Percentiles rank a stretch among this genome's conserved stretches.
phyloP scores from a whole-genome alignment of 1,139 yeast species.

The Diutina pseudorugosa region DNA sequence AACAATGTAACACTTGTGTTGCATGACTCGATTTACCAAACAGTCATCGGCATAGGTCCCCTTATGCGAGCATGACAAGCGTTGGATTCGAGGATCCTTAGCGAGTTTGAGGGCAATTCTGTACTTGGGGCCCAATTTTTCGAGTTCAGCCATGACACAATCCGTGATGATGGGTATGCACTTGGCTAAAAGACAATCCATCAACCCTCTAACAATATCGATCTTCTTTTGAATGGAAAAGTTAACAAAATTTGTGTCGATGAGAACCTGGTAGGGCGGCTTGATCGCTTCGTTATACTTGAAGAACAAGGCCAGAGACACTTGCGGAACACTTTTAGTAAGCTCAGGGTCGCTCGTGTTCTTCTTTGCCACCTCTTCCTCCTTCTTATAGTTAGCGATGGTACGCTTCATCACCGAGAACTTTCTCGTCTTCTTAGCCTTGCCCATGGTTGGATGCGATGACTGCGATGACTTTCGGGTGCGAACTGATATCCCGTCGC shows the following conservation, averaged over 20 bases:
- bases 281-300: slow-evolving; percentile 88
- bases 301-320: slow-evolving; percentile 88
- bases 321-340: slow-evolving; percentile 82
- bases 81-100: slow-evolving; percentile 80
- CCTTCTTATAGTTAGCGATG: slow-evolving; percentile 23
- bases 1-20: slow-evolving; percentile 91
- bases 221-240: slow-evolving; percentile 91
- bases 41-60: slow-evolving; percentile 99
- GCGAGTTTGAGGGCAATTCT: slow-evolving; percentile 88
- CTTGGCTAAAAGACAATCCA: slow-evolving; percentile 90
- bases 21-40: slow-evolving; percentile 81
- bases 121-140: slow-evolving; percentile 87
- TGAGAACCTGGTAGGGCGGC: slow-evolving; percentile 91
- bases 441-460: slow-evolving; percentile 51
- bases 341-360: slow-evolving; percentile 63
- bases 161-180: slow-evolving; percentile 94
- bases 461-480: not conserved
- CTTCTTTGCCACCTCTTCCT: slow-evolving; percentile 13
- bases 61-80: slow-evolving; percentile 80
- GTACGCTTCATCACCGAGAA: slow-evolving; percentile 78
- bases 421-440: slow-evolving; percentile 93
- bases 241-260: slow-evolving; percentile 94
- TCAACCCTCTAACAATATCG: slow-evolving; percentile 86
- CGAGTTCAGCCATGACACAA: slow-evolving; percentile 96
- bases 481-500: not conserved